Evolutionary conservation across 306 rosid species (phyloP), one percentile per base, ranked within the genome.

Genomic region (Mimosa pudica): DNA sequence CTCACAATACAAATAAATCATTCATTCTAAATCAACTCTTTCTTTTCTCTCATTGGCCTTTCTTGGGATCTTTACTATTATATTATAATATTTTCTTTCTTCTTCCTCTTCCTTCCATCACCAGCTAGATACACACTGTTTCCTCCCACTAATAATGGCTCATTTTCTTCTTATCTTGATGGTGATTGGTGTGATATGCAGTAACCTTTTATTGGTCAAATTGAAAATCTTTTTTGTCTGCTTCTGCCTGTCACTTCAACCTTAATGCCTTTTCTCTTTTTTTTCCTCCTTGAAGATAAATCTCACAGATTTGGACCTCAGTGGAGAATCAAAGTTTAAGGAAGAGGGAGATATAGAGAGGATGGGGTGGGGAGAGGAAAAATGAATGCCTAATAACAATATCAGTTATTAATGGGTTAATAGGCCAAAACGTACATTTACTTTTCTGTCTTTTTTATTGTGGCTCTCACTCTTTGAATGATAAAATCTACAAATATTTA

Each of bases 121-220:
- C 47, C 44, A 45, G n/a, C 68, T 62, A 62, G 68, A 41, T 11
- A 5, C 68, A 30, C 38, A 92, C 91, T 84, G 89, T 91, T 89
- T 80, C 65, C 63, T 60, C 79, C 79, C 86, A 75, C 87, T 86
- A 69, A 55, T 82, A 88, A 89, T 87, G 85, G 84, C 80, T 80
- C 90, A 88, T 88, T 72, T 82, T 77, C 78, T 86, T 75, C 87
- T 80, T 79, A 82, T 85, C 87, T 72, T 83, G 93, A 86, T 75
- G 73, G 83, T 71, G 93, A 94, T 88, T 81, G 90, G 90, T 57
- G 88, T 80, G 81, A 82, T 81, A 86, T 80, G 83, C 67, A 85
- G 77, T 52, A 67, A 77, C 84, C 82, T 85, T 87, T 84, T 76
- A 83, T 86, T 86, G 81, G 90, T 89, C 90, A 86, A 89, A 83